A percentile compares a stretch with the other conserved stretches of the same genome.
Evolutionary conservation across 768 basidiomycete species (phyloP).

Genomic region (Fomitopsis serialis): DNA sequence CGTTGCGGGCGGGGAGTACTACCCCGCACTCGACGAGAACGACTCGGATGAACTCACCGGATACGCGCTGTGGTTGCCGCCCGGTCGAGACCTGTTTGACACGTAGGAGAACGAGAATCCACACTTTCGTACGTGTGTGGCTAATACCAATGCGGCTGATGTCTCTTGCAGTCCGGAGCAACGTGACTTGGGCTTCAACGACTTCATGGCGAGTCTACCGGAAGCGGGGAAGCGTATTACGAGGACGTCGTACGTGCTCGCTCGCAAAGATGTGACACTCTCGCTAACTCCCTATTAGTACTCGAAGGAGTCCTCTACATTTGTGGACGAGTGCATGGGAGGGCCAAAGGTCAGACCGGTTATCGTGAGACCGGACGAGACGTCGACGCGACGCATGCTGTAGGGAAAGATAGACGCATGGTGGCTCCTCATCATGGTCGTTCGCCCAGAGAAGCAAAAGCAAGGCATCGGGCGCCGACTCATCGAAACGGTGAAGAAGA

Average conservation of each 20-base stretch:
- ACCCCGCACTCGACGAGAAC: conserved; percentile 10
- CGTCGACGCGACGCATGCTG: not conserved
- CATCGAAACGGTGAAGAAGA: conserved; percentile 7
- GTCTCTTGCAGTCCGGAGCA: conserved; percentile 8
- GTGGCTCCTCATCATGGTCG: conserved; percentile 13
- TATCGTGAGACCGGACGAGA: not conserved
- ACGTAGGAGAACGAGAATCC: conserved; percentile 2
- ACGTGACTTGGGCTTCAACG: conserved; percentile 6
- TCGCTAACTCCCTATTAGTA: too few relatives aligned
- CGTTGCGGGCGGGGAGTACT: conserved; percentile 8
- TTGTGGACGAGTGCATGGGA: not conserved
- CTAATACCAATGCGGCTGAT: not conserved
- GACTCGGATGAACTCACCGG: conserved; percentile 10
- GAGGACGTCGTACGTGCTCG: not conserved
- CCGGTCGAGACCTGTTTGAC: conserved; percentile 1
- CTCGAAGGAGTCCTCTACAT: not conserved
- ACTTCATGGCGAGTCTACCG: conserved; percentile 5
- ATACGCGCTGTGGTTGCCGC: conserved; percentile 8
- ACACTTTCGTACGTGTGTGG: not conserved
- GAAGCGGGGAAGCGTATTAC: conserved; percentile 6
- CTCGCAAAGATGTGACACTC: not conserved
- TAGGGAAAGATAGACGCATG: conserved; percentile 8
- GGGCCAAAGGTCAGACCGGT: conserved; percentile 5
- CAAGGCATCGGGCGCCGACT: conserved; percentile 8
- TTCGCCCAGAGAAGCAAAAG: conserved; percentile 11